Percentiles rank a stretch among this genome's conserved stretches.
Evolutionary conservation across 2,329 filamentous ascomycete genomes (phyloP).

Genomic region (Lachnellula cervina): DNA sequence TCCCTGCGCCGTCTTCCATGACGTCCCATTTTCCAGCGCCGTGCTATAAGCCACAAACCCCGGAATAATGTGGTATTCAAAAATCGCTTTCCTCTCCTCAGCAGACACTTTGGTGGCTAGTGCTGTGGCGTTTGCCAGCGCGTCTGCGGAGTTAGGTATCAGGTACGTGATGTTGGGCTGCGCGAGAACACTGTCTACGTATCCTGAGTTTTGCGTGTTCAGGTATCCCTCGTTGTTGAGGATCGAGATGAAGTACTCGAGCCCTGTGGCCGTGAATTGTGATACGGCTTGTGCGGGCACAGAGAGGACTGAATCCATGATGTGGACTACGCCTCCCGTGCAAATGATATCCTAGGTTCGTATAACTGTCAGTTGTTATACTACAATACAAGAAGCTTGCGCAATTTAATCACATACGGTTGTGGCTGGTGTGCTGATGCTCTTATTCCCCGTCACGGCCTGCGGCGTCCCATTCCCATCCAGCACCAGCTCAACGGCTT

Average conservation of each 20-base stretch:
- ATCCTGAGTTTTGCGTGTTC: slow-evolving; percentile 6
- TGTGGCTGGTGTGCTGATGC: slow-evolving; percentile 6
- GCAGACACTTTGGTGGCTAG: slow-evolving; percentile 12
- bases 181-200: slow-evolving; percentile 11
- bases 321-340: slow-evolving; percentile 50
- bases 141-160: slow-evolving; percentile 19
- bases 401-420: slow-evolving; percentile 10
- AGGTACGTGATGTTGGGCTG: slow-evolving; percentile 21
- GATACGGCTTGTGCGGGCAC: slow-evolving; percentile 34
- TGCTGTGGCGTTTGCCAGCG: slow-evolving; percentile 12
- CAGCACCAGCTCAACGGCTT: slow-evolving; percentile 14
- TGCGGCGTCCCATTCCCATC: slow-evolving; percentile 7
- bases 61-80: slow-evolving; percentile 61
- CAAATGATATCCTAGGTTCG: slow-evolving; percentile 45
- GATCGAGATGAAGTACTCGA: slow-evolving; percentile 18
- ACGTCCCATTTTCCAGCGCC: slow-evolving; percentile 36
- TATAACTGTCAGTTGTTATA: neutral
- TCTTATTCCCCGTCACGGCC: slow-evolving; percentile 14
- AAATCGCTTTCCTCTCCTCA: slow-evolving; percentile 45
- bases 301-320: slow-evolving; percentile 44
- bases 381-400: neutral
- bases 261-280: slow-evolving; percentile 7
- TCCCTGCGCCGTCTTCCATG: slow-evolving; percentile 40
- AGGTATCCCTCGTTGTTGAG: slow-evolving; percentile 10
- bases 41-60: slow-evolving; percentile 50